Conservation (phyloP, 2,329 filamentous ascomycete genomes). For the Aspergillus aculeatinus region DNA sequence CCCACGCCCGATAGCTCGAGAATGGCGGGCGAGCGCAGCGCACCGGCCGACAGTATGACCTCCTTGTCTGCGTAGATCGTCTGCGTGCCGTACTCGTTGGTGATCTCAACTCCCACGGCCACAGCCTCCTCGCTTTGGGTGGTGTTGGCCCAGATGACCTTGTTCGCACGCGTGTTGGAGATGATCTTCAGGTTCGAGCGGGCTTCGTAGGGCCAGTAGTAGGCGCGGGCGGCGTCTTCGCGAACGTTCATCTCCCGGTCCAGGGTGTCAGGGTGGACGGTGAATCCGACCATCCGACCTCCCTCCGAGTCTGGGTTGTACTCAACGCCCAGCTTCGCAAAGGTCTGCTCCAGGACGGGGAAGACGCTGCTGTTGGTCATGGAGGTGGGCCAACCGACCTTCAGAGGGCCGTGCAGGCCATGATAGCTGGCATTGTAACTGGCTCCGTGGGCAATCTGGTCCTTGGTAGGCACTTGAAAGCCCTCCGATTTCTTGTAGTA, state of each 20-base stretch:
- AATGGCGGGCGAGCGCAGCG: conserved; percentile 55
- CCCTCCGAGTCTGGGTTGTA: conserved; percentile 47
- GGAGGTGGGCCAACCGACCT: conserved; percentile 27
- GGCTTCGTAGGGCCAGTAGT: conserved; percentile 46
- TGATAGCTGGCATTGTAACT: conserved; percentile 30
- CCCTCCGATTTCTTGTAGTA: conserved; percentile 34
- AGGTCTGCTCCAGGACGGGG: conserved; percentile 40
- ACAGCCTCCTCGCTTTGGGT: conserved; percentile 22
- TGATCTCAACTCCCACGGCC: conserved; percentile 31
- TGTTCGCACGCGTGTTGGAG: conserved; percentile 43
- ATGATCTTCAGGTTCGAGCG: conserved; percentile 49
- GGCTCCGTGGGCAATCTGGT: conserved; percentile 25
- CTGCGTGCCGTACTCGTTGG: conserved; percentile 21
- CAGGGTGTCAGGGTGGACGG: conserved; percentile 44
- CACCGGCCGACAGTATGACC: conserved; percentile 61
- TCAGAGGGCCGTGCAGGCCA: conserved; percentile 30
- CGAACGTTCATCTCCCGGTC: conserved; percentile 40
- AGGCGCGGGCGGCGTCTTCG: conserved; percentile 51
- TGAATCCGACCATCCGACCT: conserved; percentile 48
- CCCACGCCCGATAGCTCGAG: conserved; percentile 63
- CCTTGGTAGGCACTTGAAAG: conserved; percentile 26
- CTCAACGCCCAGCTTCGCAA: conserved; percentile 36
- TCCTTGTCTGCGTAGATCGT: conserved; percentile 44
- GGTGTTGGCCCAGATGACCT: conserved; percentile 39
- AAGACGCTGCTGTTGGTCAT: conserved; percentile 28